Conservation (phyloP, 108 stramenopile species). For the Nitzschia inconspicua region DNA sequence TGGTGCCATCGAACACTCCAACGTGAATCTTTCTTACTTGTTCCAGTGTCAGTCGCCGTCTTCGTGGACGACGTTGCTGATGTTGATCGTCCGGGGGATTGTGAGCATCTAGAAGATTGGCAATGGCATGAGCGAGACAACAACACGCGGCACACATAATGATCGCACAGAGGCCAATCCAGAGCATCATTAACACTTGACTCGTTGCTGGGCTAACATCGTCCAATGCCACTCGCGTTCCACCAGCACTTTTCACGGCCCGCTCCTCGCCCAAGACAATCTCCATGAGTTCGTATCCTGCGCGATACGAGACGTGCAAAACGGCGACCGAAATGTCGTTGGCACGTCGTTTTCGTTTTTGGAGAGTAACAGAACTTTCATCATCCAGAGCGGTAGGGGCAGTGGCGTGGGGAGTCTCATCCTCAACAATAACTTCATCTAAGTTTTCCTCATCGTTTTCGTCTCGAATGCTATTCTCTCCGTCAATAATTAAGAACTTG, state of each 20-base stretch:
- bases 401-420: not conserved
- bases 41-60: slow-evolving; percentile 26
- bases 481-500: slow-evolving; percentile 7
- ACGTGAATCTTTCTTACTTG: slow-evolving; percentile 22
- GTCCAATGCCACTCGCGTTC: slow-evolving; percentile 2
- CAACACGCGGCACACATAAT: not conserved
- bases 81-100: slow-evolving; percentile 10
- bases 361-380: not conserved
- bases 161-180: not conserved
- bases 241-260: slow-evolving; percentile 1
- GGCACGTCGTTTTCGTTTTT: not conserved
- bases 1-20: slow-evolving; percentile 2
- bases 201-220: not conserved
- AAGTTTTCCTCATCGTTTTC: not conserved
- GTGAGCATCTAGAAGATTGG: not conserved
- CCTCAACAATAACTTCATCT: not conserved
- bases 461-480: slow-evolving; percentile 4
- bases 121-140: not conserved
- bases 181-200: not conserved
- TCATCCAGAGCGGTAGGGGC: not conserved
- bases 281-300: slow-evolving; percentile 14
- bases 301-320: slow-evolving; percentile 15
- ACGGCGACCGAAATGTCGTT: slow-evolving; percentile 25
- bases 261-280: slow-evolving; percentile 12
- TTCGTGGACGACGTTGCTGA: slow-evolving; percentile 12